Percentiles rank a stretch among this genome's conserved stretches.
Evolutionary conservation across 2,329 filamentous ascomycete species (phyloP).

Genomic region (Massarina eburnea): DNA sequence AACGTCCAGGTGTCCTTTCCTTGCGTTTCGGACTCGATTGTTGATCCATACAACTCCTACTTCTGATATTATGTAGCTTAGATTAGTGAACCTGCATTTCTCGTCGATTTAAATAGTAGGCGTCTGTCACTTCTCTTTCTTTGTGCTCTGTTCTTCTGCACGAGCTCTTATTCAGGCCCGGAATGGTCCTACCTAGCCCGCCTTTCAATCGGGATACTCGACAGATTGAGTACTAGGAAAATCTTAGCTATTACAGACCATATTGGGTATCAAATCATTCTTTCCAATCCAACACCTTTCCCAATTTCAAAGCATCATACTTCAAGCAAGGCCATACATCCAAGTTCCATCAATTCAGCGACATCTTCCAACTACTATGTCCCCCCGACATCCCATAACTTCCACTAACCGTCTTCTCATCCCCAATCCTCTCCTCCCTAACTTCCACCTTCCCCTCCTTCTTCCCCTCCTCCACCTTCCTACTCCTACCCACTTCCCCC

Average conservation of each 20-base stretch:
- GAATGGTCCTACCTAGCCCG: too few species aligned
- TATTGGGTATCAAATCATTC: slow-evolving; percentile 1
- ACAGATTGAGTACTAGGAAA: too few species aligned
- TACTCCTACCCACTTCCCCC: slow-evolving; percentile 14
- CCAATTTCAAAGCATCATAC: neutral
- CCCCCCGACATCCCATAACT: slow-evolving; percentile 37
- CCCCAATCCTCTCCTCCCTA: slow-evolving; percentile 13
- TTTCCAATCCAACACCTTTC: too few species aligned
- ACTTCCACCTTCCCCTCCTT: slow-evolving; percentile 10
- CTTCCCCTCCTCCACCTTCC: slow-evolving; percentile 9
- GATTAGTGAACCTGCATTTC: neutral
- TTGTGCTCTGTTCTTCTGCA: too few species aligned
- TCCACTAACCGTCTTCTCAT: slow-evolving; percentile 36
- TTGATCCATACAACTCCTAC: slow-evolving; percentile 3
- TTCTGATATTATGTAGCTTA: neutral
- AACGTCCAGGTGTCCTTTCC: slow-evolving; percentile 31
- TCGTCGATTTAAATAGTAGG: neutral
- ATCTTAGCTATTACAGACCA: too few species aligned
- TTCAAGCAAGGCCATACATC: neutral
- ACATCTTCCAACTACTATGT: slow-evolving; percentile 33
- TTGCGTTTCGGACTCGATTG: slow-evolving; percentile 17
- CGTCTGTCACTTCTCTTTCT: neutral
- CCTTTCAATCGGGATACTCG: too few species aligned
- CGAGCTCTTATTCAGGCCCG: too few species aligned
- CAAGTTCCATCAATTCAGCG: slow-evolving; percentile 16